Conservation (phyloP, 768 basidiomycete species). For the Xanthoconium stramineum region DNA sequence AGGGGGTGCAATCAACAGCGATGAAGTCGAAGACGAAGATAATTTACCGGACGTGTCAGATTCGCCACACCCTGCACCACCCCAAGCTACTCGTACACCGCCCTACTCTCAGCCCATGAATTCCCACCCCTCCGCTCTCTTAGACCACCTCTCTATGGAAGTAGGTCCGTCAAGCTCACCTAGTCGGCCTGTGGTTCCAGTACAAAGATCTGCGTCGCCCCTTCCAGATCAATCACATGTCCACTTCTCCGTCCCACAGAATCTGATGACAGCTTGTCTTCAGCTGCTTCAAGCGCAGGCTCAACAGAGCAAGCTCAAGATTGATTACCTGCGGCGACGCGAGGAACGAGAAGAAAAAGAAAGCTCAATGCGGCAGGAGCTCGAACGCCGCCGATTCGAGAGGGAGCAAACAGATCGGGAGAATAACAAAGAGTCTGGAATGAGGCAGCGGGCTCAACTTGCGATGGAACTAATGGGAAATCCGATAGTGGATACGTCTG, state of each 20-base stretch:
- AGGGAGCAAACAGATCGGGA: constrained; percentile 57
- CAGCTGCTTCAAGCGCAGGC: constrained; percentile 65
- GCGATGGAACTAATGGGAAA: constrained; percentile 67
- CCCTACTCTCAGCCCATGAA: constrained; percentile 21
- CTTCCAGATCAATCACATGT: constrained; percentile 40
- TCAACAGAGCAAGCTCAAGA: constrained; percentile 65
- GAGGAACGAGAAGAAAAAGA: constrained; percentile 72
- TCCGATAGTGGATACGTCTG: constrained; percentile 51
- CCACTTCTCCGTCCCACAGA: constrained; percentile 53
- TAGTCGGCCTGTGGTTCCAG: constrained; percentile 9
- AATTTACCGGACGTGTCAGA: constrained; percentile 42
- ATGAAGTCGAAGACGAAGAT: constrained; percentile 53
- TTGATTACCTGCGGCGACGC: constrained; percentile 62
- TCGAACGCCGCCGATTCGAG: constrained; percentile 52
- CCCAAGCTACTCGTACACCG: constrained; percentile 21
- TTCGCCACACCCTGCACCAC: constrained; percentile 28
- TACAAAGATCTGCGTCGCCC: constrained; percentile 13
- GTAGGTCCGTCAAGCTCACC: constrained; percentile 19
- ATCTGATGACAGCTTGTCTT: constrained; percentile 52
- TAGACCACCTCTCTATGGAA: constrained; percentile 20
- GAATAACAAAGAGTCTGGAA: constrained; percentile 46
- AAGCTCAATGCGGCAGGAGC: constrained; percentile 45
- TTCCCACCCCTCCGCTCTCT: constrained; percentile 8
- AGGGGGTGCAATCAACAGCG: constrained; percentile 36
- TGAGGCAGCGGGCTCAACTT: constrained; percentile 61